A percentile compares a stretch with the other conserved stretches of the same genome.
Conservation (phyloP, 176 grass and related monocot genomes). For the Dactylis glomerata region DNA sequence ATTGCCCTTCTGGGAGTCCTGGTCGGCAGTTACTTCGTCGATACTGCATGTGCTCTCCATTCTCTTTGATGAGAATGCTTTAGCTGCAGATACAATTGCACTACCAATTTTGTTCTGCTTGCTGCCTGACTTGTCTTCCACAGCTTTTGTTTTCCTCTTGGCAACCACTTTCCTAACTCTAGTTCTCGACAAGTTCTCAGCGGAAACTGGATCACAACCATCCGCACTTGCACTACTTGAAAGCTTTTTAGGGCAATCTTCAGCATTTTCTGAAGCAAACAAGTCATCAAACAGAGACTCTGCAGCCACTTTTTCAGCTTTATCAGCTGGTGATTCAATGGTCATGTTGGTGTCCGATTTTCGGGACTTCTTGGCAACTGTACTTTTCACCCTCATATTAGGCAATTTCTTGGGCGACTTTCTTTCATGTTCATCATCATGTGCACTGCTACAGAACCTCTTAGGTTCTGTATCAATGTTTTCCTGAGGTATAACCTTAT, state of each 20-base stretch:
- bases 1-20: neutral
- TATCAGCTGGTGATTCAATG: conserved; percentile 15
- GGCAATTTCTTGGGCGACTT: conserved; percentile 21
- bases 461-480: neutral
- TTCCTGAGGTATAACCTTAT: conserved; percentile 26
- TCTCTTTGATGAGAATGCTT: conserved; percentile 22
- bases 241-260: conserved; percentile 26
- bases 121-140: conserved; percentile 26
- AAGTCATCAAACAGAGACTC: conserved; percentile 25
- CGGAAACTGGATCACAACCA: conserved; percentile 14
- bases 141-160: conserved; percentile 58
- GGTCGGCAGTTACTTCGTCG: conserved; percentile 14
- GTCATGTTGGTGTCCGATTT: conserved; percentile 20
- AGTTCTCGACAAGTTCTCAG: neutral
- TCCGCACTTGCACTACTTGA: conserved; percentile 36
- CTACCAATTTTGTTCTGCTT: conserved; percentile 35
- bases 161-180: conserved; percentile 56
- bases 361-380: conserved; percentile 12
- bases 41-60: conserved; percentile 2
- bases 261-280: conserved; percentile 24
- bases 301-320: conserved; percentile 9
- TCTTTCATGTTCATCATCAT: conserved; percentile 31
- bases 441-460: conserved; percentile 17
- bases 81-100: conserved; percentile 41
- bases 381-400: conserved; percentile 25